Evolutionary conservation across 2,329 filamentous ascomycete species (phyloP).

Genomic region (Akanthomyces muscarius): DNA sequence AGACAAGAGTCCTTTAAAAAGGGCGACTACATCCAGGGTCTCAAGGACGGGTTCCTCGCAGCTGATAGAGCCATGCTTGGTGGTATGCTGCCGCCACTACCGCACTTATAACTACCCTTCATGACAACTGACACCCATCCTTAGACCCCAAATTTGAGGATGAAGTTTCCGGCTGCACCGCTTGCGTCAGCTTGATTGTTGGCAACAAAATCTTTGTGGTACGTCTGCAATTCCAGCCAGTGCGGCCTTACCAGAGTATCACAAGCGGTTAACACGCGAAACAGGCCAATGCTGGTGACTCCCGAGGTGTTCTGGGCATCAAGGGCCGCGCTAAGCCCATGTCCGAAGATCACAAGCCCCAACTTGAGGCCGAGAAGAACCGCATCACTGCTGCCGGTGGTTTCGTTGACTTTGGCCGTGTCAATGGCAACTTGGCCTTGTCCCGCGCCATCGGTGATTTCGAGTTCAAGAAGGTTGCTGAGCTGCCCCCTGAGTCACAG

Average conservation of each 20-base stretch:
- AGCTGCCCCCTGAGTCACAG: constrained; percentile 95
- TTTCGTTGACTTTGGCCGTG: constrained; percentile 96
- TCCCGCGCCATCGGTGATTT: constrained; percentile 98
- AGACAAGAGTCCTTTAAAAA: constrained; percentile 93
- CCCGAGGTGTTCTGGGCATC: constrained; percentile 88
- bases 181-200: constrained; percentile 84
- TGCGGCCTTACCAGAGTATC: background rate
- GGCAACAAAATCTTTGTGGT: constrained; percentile 93
- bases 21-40: constrained; percentile 87
- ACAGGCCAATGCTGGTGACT: constrained; percentile 95
- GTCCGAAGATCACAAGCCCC: constrained; percentile 98
- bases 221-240: constrained; percentile 42
- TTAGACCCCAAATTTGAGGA: constrained; percentile 95
- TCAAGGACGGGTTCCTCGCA: constrained; percentile 95
- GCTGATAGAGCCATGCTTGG: constrained; percentile 94
- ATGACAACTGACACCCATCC: background rate
- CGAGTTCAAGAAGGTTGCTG: constrained; percentile 99
- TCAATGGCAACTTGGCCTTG: constrained; percentile 95
- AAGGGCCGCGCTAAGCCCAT: constrained; percentile 96
- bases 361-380: constrained; percentile 96
- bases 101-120: background rate
- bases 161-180: constrained; percentile 96
- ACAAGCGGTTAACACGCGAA: constrained; percentile 17
- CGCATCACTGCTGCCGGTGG: constrained; percentile 93
- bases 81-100: constrained; percentile 53